Conservation (phyloP, 192 early-diverging fungal genomes). For the Coemansia sp. region DNA sequence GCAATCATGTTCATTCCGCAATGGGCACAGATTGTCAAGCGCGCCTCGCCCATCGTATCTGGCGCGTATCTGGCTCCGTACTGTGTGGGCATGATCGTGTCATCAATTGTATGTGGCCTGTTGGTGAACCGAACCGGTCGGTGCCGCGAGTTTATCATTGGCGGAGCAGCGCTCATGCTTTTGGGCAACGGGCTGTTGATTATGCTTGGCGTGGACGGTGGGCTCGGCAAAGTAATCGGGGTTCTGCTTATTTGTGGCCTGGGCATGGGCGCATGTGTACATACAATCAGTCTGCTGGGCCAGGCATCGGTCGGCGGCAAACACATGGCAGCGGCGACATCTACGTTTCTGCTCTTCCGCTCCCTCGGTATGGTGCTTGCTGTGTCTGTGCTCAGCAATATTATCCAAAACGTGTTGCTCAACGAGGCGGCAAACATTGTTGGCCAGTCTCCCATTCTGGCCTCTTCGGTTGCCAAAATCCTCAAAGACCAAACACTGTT, state of each 20-base stretch:
- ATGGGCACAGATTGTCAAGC: constrained; percentile 35
- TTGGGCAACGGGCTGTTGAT: constrained; percentile 67
- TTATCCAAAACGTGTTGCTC: constrained; percentile 62
- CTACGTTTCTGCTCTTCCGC: constrained; percentile 64
- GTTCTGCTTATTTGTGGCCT: constrained; percentile 69
- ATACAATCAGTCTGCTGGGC: constrained; percentile 65
- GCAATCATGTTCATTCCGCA: constrained; percentile 35
- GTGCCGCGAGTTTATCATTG: constrained; percentile 65
- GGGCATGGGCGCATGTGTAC: constrained; percentile 74
- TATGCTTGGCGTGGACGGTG: constrained; percentile 53
- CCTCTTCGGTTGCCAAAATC: constrained; percentile 13
- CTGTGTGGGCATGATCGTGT: constrained; percentile 24
- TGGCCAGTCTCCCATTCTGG: constrained; percentile 26
- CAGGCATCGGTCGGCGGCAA: constrained; percentile 62
- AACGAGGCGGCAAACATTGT: constrained; percentile 21
- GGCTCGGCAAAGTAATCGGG: constrained; percentile 58
- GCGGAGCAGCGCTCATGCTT: constrained; percentile 61
- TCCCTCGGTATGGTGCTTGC: constrained; percentile 61
- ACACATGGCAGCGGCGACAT: constrained; percentile 67
- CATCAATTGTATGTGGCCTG: constrained; percentile 61
- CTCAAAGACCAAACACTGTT: constrained; percentile 26
- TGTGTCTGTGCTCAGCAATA: constrained; percentile 57
- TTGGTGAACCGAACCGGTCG: constrained; percentile 58
- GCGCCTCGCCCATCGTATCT: constrained; percentile 25
- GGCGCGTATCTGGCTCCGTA: constrained; percentile 35